Evolutionary conservation across 1,284 basidiomycete species (phyloP), one percentile per base, ranked within the genome.

Genomic region (Microbotryum intermedium): DNA sequence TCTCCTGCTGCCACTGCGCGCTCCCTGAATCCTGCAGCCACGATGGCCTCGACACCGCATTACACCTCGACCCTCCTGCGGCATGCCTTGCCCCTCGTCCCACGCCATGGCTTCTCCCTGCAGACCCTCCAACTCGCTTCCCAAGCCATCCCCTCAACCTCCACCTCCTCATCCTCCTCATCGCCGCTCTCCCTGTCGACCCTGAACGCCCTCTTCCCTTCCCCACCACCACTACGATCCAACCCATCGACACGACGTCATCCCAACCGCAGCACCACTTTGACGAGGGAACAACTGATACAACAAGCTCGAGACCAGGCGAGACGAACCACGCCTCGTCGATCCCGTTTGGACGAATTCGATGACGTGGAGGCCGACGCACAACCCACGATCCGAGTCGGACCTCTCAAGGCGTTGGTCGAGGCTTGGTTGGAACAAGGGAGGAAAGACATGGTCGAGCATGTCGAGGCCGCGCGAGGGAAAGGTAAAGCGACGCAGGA

Each of bases 201-300:
- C 53, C 28, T 67, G 25, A 42, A 65, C 44, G 58, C 64, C 4
- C 55, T 67, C 11, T 67, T 58, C 46, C 66, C 66, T 2, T 67
- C 66, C 1, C 60, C 66, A 39, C 34, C 34, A 39, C 34, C 34
- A 3, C n/a, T n/a, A n/a, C 34, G 34, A 16, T 16, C 34, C 34
- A 9, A 39, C 34, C 34, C 8, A 2, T 39, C 34, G 4, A 39
- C 34, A 39, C 34, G 34, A 39, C 34, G 34, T 2, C 7, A 39
- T 13, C 9, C 34, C 13, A 18, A 18, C 11, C 13, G 34, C 11
- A 39, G 34, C 34, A 39, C 11, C 13, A 18, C 11, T 11, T 16
- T 39, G 10, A 39, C 34, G 1, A 39, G 34, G 34, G 34, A 39
- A 39, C 34, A 39, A 39, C 34, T 39, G 34, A 39, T 39, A 3